Evolutionary conservation across 2,329 filamentous ascomycete species (phyloP), one percentile per base, ranked within the genome.

Genomic region (Colletotrichum sp.): DNA sequence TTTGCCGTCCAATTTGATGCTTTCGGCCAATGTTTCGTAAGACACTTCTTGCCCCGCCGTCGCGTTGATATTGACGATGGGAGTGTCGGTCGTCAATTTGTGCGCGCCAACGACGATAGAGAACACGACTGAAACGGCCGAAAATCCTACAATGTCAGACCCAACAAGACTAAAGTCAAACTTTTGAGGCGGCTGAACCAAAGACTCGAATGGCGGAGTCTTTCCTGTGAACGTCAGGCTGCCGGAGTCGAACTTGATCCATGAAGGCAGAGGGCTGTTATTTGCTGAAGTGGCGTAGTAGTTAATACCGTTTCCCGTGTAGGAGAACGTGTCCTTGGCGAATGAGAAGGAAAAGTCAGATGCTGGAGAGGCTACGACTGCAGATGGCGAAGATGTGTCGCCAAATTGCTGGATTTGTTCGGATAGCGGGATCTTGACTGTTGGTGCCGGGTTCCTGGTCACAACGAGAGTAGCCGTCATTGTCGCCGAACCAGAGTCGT

Each of bases 261-360:
- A 98, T 1, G 95, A 92, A 24, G 95, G 95, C 43, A 98, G 85
- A 43, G 95, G 95, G n/a, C 93, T 94, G 79, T 94, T 94, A 79
- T 96, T 90, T 7, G 87, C 87, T 6, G 94, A 93, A 5, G 93
- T 91, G 11, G 94, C 94, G 80, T 97, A 96, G 82, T 95, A 98
- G 72, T 91, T 90, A 65, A 92, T 87, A 18, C 83, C 84, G 12
- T 85, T 83, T 5, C 83, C 82, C 5, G 86, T 84, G 55, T 88
- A 83, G n/a, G 85, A 85, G 81, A 98, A 98, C 0, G 93, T 94
- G 21, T 90, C 83, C 7, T 79, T 77, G 58, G 88, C 84, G 76
- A 93, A 91, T 3, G 82, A 80, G 75, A 91, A 90, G 8, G 82
- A 82, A 81, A 93, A 91, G 6, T 82, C 77, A 7, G 83, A 85